phyloP scores from a whole-genome alignment of 768 basidiomycete species.

The Fomitopsis pulvina region DNA sequence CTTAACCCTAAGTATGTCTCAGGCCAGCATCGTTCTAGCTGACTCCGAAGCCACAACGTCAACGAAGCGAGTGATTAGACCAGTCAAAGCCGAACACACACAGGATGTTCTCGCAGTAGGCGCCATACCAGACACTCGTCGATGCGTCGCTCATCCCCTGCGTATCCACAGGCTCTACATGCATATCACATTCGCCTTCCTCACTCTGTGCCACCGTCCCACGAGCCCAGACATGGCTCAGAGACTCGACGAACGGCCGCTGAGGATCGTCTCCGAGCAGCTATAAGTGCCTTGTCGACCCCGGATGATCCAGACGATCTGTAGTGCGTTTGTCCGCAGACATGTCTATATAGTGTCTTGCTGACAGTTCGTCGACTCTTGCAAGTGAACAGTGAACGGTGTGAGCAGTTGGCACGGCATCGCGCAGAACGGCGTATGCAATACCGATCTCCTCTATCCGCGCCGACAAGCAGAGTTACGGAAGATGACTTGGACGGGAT shows the following conservation, averaged over 20 bases:
- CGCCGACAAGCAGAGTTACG: background rate
- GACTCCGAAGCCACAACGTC: background rate
- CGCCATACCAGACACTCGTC: background rate
- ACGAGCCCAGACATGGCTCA: background rate
- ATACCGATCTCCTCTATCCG: constrained; percentile 7
- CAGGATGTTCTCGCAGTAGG: constrained; percentile 10
- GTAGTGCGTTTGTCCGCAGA: background rate
- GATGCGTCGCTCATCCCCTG: background rate
- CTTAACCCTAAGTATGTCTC: too few species aligned
- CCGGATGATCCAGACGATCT: too few species aligned
- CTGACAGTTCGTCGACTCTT: background rate
- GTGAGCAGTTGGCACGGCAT: background rate
- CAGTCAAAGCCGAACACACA: constrained; percentile 5
- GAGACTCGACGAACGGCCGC: background rate
- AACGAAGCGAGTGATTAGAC: background rate
- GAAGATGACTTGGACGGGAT: background rate
- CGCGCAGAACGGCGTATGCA: background rate
- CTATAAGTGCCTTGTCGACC: too few species aligned
- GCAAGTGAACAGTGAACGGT: background rate
- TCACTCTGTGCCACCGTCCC: background rate
- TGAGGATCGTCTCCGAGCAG: constrained; percentile 2
- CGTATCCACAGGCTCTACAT: constrained; percentile 7
- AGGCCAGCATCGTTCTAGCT: too few species aligned
- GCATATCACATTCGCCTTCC: constrained; percentile 5
- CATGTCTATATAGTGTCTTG: constrained; percentile 1